Percentiles rank a stretch among this genome's conserved stretches.
Conservation (phyloP, 495 filamentous ascomycete genomes). For the Podospora fimiseda region DNA sequence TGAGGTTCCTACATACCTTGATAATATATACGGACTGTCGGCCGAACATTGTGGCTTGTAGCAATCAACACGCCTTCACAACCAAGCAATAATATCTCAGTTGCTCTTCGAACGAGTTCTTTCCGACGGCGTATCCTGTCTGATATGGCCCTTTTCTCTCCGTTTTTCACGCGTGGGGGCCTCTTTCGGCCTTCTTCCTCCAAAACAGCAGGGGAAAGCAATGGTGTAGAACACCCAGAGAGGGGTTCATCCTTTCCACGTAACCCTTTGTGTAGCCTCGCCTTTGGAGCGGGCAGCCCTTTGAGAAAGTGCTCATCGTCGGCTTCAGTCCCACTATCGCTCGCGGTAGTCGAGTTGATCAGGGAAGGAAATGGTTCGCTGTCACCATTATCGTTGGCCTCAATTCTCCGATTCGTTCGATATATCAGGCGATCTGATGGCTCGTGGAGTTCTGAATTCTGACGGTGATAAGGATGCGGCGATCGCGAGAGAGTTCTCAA, state of each 20-base stretch:
- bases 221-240: slow-evolving; percentile 48
- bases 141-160: slow-evolving; percentile 23
- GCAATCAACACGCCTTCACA: slow-evolving; percentile 35
- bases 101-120: slow-evolving; percentile 38
- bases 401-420: not conserved
- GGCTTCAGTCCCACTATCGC: slow-evolving; percentile 86
- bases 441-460: slow-evolving; percentile 43
- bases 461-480: slow-evolving; percentile 69
- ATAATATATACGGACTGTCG: slow-evolving; percentile 26
- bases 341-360: slow-evolving; percentile 51
- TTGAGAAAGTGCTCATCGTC: slow-evolving; percentile 81
- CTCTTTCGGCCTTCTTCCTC: slow-evolving; percentile 45
- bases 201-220: slow-evolving; percentile 52
- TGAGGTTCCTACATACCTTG: slow-evolving; percentile 29
- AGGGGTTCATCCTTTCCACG: slow-evolving; percentile 43
- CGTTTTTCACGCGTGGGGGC: slow-evolving; percentile 16
- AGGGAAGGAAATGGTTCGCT: slow-evolving; percentile 15
- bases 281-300: slow-evolving; percentile 69
- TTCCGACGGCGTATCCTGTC: slow-evolving; percentile 37
- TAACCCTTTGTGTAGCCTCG: slow-evolving; percentile 68
- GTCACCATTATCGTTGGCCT: not conserved
- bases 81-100: slow-evolving; percentile 39
- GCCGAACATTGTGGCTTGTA: slow-evolving; percentile 26
- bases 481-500: slow-evolving; percentile 60
- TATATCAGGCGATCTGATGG: slow-evolving; percentile 27